These are phyloP conservation scores for Mimosa bimucronata DNA, from an alignment of 306 rosid species.

Conservation along the genomic window DNA sequence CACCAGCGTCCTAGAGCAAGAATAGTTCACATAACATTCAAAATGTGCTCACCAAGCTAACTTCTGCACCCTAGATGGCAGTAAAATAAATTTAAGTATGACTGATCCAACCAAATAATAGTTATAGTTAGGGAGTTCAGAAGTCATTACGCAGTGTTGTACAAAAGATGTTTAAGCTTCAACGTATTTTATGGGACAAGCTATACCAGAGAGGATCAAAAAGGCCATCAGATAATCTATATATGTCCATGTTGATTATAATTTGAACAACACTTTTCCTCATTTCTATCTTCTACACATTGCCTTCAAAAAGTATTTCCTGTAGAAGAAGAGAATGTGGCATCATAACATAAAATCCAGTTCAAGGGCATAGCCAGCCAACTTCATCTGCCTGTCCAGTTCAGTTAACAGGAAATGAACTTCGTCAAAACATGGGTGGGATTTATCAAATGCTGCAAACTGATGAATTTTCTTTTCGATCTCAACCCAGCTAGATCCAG, in stretches of 20 bases:
- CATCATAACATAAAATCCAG: slow-evolving; percentile 25
- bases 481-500: slow-evolving; percentile 87
- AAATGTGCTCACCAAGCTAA: background rate
- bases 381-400: slow-evolving; percentile 64
- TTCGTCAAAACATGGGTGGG: slow-evolving; percentile 54
- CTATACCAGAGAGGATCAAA: background rate
- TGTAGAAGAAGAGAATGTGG: slow-evolving; percentile 18
- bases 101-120: background rate
- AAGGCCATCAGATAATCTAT: background rate
- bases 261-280: slow-evolving; percentile 10
- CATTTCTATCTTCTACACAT: background rate
- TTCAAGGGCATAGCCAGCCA: slow-evolving; percentile 53
- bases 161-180: background rate
- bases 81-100: background rate
- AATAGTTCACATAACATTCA: background rate
- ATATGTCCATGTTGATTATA: slow-evolving; percentile 2
- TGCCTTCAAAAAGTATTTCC: background rate
- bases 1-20: background rate
- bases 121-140: background rate
- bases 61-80: background rate
- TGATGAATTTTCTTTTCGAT: slow-evolving; percentile 51
- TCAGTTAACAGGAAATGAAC: slow-evolving; percentile 52
- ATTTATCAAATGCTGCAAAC: slow-evolving; percentile 67
- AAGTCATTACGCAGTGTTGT: background rate
- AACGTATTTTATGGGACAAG: background rate